Base-by-base conservation (phyloP, 2,329 filamentous ascomycete genomes). In the Fusarium guadeloupense region DNA sequence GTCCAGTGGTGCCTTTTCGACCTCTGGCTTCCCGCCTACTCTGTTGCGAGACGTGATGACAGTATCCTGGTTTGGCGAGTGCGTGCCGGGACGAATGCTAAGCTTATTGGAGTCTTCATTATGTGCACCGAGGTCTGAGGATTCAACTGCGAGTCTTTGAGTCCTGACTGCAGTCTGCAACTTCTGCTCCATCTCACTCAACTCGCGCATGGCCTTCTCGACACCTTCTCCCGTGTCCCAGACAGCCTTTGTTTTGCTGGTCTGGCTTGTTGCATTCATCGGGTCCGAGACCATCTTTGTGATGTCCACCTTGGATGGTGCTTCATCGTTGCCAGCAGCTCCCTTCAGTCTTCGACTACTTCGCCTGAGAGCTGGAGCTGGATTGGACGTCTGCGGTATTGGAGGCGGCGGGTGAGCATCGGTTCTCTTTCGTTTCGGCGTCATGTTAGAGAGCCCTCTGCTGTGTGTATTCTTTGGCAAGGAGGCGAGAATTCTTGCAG, bases 101-200 rank as follows among this genome's bases (percentile, higher is more conserved):
- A 39, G 43, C 3, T 58, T 49, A 1, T 17, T 13, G 4, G 28
- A 4, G 9, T 8, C 1, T 4, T 46, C 59, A 6, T 23, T 16
- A 10, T 64, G 46, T 4, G 59, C 35, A 0, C 46, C 31, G 6
- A 78, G 52, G 5, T 74, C 63, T 6, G 78, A 81, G 25, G 76
- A 73, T 54, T 81, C 75, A 4, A 85, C 59, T n/a, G 79, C 79
- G 0, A 78, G 64, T 30, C 82, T 80, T 57, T 84, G 81, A 19
- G 70, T 74, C 52, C 80, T 80, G 9, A 78, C 76, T 6, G 75
- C 75, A 5, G 71, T 73, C 23, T 77, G 76, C 4, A 85, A 67
- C n/a, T 74, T 72, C 14, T 76, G 71, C 39, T 84, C 82, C 80
- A 84, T 83, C 61, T 80, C 74, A 6, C 74, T 77, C 21, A 84